These are phyloP conservation scores for Kwoniella dendrophila DNA, from an alignment of 768 basidiomycete genomes.

Conservation along the genomic window DNA sequence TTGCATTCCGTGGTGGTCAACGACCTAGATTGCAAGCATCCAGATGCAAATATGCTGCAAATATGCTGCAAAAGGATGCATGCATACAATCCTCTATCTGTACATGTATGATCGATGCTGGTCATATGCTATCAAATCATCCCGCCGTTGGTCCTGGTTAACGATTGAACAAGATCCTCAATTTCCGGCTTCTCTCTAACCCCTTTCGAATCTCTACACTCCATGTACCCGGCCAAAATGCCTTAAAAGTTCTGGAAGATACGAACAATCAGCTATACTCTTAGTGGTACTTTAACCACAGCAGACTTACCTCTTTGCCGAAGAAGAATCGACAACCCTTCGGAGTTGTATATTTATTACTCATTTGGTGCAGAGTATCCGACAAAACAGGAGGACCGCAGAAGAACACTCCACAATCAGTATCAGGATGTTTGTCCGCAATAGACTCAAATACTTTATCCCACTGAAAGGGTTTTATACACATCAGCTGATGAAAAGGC, in stretches of 20 bases:
- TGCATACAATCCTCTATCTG: too few species aligned
- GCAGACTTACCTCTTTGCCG: conserved; percentile 64
- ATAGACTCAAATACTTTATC: conserved; percentile 62
- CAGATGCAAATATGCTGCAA: too few species aligned
- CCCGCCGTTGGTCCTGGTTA: too few species aligned
- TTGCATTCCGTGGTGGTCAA: too few species aligned
- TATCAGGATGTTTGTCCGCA: conserved; percentile 77
- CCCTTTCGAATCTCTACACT: too few species aligned
- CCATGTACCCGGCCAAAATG: too few species aligned
- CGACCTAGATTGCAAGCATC: too few species aligned
- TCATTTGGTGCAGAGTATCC: conserved; percentile 71
- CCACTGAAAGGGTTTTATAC: conserved; percentile 32
- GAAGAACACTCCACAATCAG: conserved; percentile 89
- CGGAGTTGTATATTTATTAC: conserved; percentile 80
- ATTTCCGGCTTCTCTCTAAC: too few species aligned
- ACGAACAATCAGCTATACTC: background rate
- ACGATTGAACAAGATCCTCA: too few species aligned
- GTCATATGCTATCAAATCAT: too few species aligned
- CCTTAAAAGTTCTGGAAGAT: background rate
- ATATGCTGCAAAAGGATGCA: too few species aligned
- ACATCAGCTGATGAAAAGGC: conserved; percentile 2
- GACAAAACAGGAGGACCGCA: conserved; percentile 79
- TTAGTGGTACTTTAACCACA: background rate
- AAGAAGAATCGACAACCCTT: conserved; percentile 81
- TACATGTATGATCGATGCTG: too few species aligned